Conservation (phyloP, 2,329 filamentous ascomycete species). For the Hirsutella minnesotensis region DNA sequence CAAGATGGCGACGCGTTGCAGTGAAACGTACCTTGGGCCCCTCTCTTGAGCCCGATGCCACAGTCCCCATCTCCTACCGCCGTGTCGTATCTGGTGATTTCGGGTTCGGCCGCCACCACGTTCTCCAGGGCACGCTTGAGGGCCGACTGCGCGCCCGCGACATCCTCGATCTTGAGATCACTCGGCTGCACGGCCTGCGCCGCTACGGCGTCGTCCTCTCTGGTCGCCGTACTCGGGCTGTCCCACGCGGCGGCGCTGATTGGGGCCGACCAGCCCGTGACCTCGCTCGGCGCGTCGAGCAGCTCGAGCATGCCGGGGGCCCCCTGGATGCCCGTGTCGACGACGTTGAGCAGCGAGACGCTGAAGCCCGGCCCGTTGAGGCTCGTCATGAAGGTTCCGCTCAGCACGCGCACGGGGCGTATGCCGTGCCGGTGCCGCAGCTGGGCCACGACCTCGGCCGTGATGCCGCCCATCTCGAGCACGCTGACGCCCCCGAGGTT, state of each 20-base stretch:
- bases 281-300: slow-evolving; percentile 58
- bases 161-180: slow-evolving; percentile 38
- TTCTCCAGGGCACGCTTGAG: slow-evolving; percentile 47
- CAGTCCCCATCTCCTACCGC: slow-evolving; percentile 87
- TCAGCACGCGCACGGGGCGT: slow-evolving; percentile 50
- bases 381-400: slow-evolving; percentile 68
- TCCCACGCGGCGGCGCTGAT: slow-evolving; percentile 54
- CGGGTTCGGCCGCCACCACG: slow-evolving; percentile 55
- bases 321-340: slow-evolving; percentile 39
- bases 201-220: slow-evolving; percentile 23
- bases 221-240: slow-evolving; percentile 35
- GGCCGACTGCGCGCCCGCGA: slow-evolving; percentile 32
- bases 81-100: slow-evolving; percentile 64
- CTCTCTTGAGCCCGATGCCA: slow-evolving; percentile 73
- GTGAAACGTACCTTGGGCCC: slow-evolving; percentile 56
- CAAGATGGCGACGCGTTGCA: background rate
- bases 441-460: slow-evolving; percentile 54
- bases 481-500: slow-evolving; percentile 65
- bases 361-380: slow-evolving; percentile 68
- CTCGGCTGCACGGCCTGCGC: slow-evolving; percentile 26
- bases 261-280: slow-evolving; percentile 57
- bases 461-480: slow-evolving; percentile 61
- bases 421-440: slow-evolving; percentile 45
- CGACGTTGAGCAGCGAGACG: slow-evolving; percentile 55
- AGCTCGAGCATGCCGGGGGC: slow-evolving; percentile 55